phyloP scores from a whole-genome alignment of 2,329 filamentous ascomycete species.

The Fusarium nurragi region DNA sequence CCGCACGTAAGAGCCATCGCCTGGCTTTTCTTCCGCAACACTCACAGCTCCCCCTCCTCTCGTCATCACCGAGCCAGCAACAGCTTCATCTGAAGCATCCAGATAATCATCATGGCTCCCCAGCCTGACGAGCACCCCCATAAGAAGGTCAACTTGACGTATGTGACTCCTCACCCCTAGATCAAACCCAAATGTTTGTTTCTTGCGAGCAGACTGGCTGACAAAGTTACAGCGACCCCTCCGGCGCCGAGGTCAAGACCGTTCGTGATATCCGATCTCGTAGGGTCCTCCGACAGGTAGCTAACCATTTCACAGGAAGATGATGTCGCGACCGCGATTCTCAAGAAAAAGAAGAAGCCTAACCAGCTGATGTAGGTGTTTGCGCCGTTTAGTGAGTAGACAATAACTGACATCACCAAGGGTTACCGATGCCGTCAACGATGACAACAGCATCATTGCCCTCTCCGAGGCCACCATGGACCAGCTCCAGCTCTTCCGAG shows the following conservation, averaged over 20 bases:
- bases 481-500: slow-evolving; percentile 95
- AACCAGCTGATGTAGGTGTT: slow-evolving; percentile 91
- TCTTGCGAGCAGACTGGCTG: slow-evolving; percentile 45
- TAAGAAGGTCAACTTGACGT: slow-evolving; percentile 88
- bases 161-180: slow-evolving; percentile 50
- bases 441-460: slow-evolving; percentile 99
- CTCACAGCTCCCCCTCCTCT: slow-evolving; percentile 38
- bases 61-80: slow-evolving; percentile 37
- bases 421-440: slow-evolving; percentile 97
- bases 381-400: slow-evolving; percentile 3
- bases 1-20: slow-evolving; percentile 24
- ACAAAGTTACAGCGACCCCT: slow-evolving; percentile 75
- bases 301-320: slow-evolving; percentile 71
- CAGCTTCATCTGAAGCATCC: slow-evolving; percentile 44
- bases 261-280: slow-evolving; percentile 61
- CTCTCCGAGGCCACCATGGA: slow-evolving; percentile 99
- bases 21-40: slow-evolving; percentile 38
- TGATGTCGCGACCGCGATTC: slow-evolving; percentile 92
- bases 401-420: slow-evolving; percentile 58
- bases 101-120: slow-evolving; percentile 71
- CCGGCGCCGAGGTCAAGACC: slow-evolving; percentile 85
- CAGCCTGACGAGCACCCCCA: slow-evolving; percentile 67
- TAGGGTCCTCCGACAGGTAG: slow-evolving; percentile 35
- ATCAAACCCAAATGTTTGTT: neutral
- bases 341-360: slow-evolving; percentile 99